Evolutionary conservation across 2,329 filamentous ascomycete genomes (phyloP).

Genomic region (Penicillium sp.): DNA sequence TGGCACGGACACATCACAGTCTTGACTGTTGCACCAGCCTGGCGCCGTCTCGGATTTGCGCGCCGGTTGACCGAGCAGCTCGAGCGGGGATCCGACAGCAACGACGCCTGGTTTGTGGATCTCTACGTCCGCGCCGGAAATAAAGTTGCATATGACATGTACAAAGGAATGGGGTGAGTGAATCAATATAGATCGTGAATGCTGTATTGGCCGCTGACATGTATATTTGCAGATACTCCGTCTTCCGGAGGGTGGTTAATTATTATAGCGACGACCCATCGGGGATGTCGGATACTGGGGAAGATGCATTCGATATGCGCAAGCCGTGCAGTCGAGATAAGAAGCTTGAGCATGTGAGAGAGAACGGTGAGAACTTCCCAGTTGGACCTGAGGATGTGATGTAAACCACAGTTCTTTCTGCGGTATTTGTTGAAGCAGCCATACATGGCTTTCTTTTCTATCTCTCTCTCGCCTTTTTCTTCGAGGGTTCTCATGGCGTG

Average conservation of each 20-base stretch:
- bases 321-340: slow-evolving; percentile 78
- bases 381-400: slow-evolving; percentile 72
- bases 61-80: slow-evolving; percentile 71
- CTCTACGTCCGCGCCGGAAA: slow-evolving; percentile 88
- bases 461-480: background rate
- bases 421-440: background rate
- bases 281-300: slow-evolving; percentile 48
- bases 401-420: background rate
- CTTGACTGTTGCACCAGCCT: slow-evolving; percentile 78
- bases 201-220: slow-evolving; percentile 1
- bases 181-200: background rate
- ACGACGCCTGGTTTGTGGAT: slow-evolving; percentile 89
- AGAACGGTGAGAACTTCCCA: slow-evolving; percentile 67
- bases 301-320: slow-evolving; percentile 95
- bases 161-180: slow-evolving; percentile 70
- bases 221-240: slow-evolving; percentile 51
- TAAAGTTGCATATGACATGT: slow-evolving; percentile 74
- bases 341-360: slow-evolving; percentile 64
- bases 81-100: slow-evolving; percentile 70
- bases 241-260: slow-evolving; percentile 77
- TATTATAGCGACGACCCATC: slow-evolving; percentile 86
- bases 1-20: slow-evolving; percentile 98
- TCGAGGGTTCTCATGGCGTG: background rate
- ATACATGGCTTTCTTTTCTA: background rate
- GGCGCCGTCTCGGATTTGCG: slow-evolving; percentile 77